Percentiles rank a stretch among this genome's conserved stretches.
phyloP scores from a whole-genome alignment of 192 early-diverging fungal genomes.

The Podochytrium sp. region DNA sequence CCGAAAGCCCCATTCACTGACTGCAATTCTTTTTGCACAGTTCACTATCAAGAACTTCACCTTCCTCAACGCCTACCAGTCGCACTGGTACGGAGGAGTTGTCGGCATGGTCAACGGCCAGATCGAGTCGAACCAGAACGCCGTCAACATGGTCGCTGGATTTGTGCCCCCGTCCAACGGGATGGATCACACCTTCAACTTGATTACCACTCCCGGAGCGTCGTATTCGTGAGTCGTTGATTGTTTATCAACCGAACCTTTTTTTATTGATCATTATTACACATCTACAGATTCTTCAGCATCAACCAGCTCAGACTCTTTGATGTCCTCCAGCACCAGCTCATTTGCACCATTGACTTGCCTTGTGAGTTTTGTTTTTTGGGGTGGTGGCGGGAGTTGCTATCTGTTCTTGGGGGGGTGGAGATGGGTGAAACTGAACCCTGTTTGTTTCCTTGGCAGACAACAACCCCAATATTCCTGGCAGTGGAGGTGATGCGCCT shows the following conservation, averaged over 20 bases:
- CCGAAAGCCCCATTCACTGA: no score
- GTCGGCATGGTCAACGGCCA: slow-evolving; percentile 18
- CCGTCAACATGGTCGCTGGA: slow-evolving; percentile 9
- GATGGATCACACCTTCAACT: slow-evolving; percentile 6
- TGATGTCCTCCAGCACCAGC: slow-evolving; percentile 15
- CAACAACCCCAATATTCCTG: slow-evolving; percentile 17
- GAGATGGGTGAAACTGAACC: neutral
- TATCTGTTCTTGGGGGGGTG: neutral
- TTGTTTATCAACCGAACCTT: neutral
- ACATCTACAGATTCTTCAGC: slow-evolving; percentile 25
- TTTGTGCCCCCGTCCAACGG: slow-evolving; percentile 6
- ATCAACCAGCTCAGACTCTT: slow-evolving; percentile 33
- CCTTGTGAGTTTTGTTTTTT: neutral
- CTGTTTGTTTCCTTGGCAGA: neutral
- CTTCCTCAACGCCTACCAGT: slow-evolving; percentile 31
- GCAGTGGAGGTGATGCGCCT: neutral
- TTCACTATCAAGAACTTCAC: slow-evolving; percentile 40
- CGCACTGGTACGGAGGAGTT: slow-evolving; percentile 34
- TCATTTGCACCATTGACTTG: slow-evolving; percentile 29
- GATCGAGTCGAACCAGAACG: slow-evolving; percentile 18
- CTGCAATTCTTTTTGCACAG: no score
- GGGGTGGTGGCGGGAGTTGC: neutral
- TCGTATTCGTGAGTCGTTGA: slow-evolving; percentile 20
- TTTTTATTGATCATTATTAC: neutral
- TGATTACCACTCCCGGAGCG: slow-evolving; percentile 6